These are phyloP conservation scores for Papiliotrema fonsecae DNA, from an alignment of 1,284 basidiomycete genomes.

Conservation along the genomic window DNA sequence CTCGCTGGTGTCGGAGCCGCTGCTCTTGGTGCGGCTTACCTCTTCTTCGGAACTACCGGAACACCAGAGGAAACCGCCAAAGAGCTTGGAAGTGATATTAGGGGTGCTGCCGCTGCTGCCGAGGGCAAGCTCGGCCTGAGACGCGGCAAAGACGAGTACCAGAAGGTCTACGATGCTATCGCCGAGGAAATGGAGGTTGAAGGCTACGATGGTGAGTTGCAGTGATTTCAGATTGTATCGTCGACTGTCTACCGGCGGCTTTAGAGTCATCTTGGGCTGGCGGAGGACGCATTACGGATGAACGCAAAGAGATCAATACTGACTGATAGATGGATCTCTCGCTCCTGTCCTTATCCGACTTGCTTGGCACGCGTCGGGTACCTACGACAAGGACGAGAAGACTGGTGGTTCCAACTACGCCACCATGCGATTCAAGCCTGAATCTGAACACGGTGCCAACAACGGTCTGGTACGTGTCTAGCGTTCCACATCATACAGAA, in stretches of 20 bases:
- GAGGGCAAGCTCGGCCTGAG: slow-evolving; percentile 54
- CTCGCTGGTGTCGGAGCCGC: slow-evolving; percentile 37
- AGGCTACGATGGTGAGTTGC: slow-evolving; percentile 70
- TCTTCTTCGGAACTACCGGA: slow-evolving; percentile 41
- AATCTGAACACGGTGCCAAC: slow-evolving; percentile 81
- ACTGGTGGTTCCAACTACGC: slow-evolving; percentile 90
- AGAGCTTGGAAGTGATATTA: slow-evolving; percentile 55
- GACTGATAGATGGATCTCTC: slow-evolving; percentile 72
- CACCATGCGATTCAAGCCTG: slow-evolving; percentile 88
- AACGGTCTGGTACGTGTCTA: slow-evolving; percentile 58
- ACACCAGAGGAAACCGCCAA: slow-evolving; percentile 50
- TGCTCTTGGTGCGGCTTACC: slow-evolving; percentile 42
- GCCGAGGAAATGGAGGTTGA: slow-evolving; percentile 71
- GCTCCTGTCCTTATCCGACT: slow-evolving; percentile 88
- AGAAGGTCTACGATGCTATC: slow-evolving; percentile 87
- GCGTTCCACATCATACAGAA: neutral
- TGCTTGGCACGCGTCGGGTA: slow-evolving; percentile 89
- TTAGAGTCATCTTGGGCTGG: neutral
- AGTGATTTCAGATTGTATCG: neutral
- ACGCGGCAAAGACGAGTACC: slow-evolving; percentile 61
- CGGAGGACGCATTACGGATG: slow-evolving; percentile 5
- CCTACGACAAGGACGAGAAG: slow-evolving; percentile 78
- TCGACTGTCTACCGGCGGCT: neutral
- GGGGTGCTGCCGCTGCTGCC: slow-evolving; percentile 58
- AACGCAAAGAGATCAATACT: slow-evolving; percentile 1